These are phyloP conservation scores for Ceratocystis destructans DNA, from an alignment of 2,329 filamentous ascomycete species.

Conservation along the genomic window DNA sequence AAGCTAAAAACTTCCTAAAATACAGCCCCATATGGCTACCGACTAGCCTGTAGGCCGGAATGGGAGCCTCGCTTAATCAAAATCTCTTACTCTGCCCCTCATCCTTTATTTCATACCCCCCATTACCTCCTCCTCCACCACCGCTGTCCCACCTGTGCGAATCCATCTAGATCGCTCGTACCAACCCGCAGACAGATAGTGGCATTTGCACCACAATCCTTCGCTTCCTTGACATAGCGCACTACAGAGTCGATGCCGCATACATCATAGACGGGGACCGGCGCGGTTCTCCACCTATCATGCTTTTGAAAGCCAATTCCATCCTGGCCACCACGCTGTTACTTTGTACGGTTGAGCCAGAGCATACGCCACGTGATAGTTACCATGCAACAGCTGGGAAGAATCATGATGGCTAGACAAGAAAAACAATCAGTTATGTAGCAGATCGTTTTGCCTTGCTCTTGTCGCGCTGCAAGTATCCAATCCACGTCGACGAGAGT, in stretches of 20 bases:
- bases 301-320: not conserved
- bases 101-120: not conserved
- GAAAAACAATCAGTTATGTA: not conserved
- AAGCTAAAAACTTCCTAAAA: no score
- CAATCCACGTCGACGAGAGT: no score
- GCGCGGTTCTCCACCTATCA: not conserved
- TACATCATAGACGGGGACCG: slow-evolving; percentile 23
- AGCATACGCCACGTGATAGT: not conserved
- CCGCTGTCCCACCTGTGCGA: not conserved
- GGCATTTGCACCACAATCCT: slow-evolving; percentile 45
- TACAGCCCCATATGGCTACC: no score
- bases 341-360: not conserved
- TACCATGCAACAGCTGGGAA: not conserved
- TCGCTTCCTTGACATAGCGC: slow-evolving; percentile 42
- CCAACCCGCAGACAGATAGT: slow-evolving; percentile 47
- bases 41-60: accelerated
- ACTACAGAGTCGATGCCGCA: slow-evolving; percentile 44
- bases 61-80: not conserved
- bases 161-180: slow-evolving; percentile 22
- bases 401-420: not conserved
- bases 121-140: not conserved
- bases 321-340: not conserved
- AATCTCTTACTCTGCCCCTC: not conserved
- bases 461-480: no score
- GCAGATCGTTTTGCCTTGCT: not conserved